A percentile compares a stretch with the other conserved stretches of the same genome.
phyloP scores from a whole-genome alignment of 2,329 filamentous ascomycete genomes.

The Pestalotiopsis sp. region DNA sequence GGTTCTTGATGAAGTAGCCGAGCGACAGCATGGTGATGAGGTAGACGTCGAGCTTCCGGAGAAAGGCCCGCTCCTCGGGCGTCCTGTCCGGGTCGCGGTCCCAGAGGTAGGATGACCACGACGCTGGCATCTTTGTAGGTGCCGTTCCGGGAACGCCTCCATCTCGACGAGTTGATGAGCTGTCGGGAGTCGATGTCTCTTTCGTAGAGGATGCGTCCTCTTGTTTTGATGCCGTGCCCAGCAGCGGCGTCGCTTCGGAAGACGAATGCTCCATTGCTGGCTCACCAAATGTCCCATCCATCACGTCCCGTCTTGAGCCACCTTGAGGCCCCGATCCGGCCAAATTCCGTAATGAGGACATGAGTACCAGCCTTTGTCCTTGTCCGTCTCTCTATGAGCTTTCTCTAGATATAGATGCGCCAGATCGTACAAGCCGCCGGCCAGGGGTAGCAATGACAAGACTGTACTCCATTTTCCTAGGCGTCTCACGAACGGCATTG shows the following conservation, averaged over 20 bases:
- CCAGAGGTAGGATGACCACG: conserved; percentile 27
- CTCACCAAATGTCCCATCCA: neutral
- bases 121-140: conserved; percentile 8
- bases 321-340: neutral
- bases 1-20: conserved; percentile 28
- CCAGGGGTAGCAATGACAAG: neutral
- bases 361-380: neutral
- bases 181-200: neutral
- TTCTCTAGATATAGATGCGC: neutral
- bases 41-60: conserved; percentile 26
- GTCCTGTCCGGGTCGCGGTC: conserved; percentile 25
- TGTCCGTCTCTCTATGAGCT: neutral
- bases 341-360: neutral
- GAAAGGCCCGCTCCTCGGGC: conserved; percentile 24
- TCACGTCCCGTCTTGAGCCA: neutral
- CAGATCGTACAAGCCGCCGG: neutral
- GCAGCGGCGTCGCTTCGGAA: conserved; percentile 9
- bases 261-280: neutral
- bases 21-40: conserved; percentile 25
- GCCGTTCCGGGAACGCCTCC: neutral
- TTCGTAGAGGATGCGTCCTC: neutral
- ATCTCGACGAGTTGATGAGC: neutral
- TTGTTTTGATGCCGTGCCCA: conserved; percentile 5
- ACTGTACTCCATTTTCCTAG: neutral
- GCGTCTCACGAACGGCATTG: neutral